Evolutionary conservation across 2,329 filamentous ascomycete genomes (phyloP).

Genomic region (Magnaporthales sp.): DNA sequence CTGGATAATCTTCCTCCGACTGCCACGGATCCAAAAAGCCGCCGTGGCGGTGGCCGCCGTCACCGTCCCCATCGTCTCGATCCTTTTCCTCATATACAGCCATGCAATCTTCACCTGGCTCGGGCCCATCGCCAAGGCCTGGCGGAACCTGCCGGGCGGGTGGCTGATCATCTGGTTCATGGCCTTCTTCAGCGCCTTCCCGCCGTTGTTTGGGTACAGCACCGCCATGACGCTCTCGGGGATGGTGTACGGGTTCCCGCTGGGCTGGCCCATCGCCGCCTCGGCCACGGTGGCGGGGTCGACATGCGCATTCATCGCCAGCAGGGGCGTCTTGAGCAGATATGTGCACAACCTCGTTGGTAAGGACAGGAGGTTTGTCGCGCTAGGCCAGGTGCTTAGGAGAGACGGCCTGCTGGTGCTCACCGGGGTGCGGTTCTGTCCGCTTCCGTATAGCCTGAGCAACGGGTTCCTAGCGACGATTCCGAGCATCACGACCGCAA

Average conservation of each 20-base stretch:
- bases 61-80: constrained; percentile 42
- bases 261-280: constrained; percentile 76
- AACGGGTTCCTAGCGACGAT: constrained; percentile 95
- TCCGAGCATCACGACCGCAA: constrained; percentile 68
- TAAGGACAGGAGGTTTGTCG: constrained; percentile 78
- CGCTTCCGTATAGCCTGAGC: constrained; percentile 83
- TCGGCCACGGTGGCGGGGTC: constrained; percentile 71
- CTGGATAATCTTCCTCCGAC: constrained; percentile 3
- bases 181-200: constrained; percentile 72
- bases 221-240: constrained; percentile 51
- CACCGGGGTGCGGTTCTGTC: constrained; percentile 86
- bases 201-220: constrained; percentile 81
- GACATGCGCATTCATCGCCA: constrained; percentile 70
- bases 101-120: constrained; percentile 72
- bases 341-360: constrained; percentile 78
- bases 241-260: constrained; percentile 47
- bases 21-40: constrained; percentile 4
- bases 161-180: constrained; percentile 68
- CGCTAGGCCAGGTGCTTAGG: constrained; percentile 78
- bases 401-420: constrained; percentile 84
- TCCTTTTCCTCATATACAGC: constrained; percentile 70
- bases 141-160: constrained; percentile 65
- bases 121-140: constrained; percentile 63
- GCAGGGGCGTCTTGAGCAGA: constrained; percentile 65
- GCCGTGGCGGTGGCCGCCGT: constrained; percentile 38